Evolutionary conservation across 257 asterid genomes (phyloP).

Genomic region (Catharanthus roseus): DNA sequence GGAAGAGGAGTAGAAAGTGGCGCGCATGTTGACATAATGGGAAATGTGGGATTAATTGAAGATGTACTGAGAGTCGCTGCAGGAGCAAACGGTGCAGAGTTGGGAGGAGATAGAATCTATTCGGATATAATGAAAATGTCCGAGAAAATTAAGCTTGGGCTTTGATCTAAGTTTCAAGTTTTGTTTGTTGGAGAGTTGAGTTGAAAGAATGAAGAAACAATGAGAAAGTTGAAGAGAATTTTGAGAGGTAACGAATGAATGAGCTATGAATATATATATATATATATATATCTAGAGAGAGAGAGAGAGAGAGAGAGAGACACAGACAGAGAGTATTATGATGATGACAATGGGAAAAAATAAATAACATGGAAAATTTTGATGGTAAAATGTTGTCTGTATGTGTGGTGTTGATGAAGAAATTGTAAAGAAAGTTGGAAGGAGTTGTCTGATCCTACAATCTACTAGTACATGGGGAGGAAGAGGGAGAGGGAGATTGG

Average conservation of each 20-base stretch:
- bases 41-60: slow-evolving; percentile 71
- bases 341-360: no score
- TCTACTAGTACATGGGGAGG: no score
- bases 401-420: neutral
- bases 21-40: slow-evolving; percentile 82
- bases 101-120: slow-evolving; percentile 59
- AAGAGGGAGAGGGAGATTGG: neutral
- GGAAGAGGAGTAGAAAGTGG: slow-evolving; percentile 86
- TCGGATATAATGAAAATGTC: slow-evolving; percentile 71
- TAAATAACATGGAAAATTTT: neutral
- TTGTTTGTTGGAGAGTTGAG: slow-evolving; percentile 15
- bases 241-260: neutral
- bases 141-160: slow-evolving; percentile 40
- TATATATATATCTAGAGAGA: no score
- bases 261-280: no score
- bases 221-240: neutral
- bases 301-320: no score
- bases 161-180: no score
- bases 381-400: no score
- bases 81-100: slow-evolving; percentile 56
- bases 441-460: neutral
- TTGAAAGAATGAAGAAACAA: neutral
- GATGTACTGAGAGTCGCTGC: slow-evolving; percentile 70
- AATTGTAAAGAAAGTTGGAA: slow-evolving; percentile 5
- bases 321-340: no score